Evolutionary conservation across 176 grass and related monocot species (phyloP).

Genomic region (Microstegium vimineum): DNA sequence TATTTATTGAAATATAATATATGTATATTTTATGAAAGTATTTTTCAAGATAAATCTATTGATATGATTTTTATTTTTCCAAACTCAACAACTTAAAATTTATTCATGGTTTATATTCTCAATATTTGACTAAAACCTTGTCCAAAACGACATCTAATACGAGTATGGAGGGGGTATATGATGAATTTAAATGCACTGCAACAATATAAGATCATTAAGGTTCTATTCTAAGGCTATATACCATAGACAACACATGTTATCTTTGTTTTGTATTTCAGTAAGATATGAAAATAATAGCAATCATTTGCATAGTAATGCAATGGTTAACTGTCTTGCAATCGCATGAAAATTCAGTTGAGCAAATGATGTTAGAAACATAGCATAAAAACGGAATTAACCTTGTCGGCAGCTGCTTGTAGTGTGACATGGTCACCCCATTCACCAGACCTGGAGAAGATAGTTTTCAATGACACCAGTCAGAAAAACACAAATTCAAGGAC

Average conservation of each 20-base stretch:
- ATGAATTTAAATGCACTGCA: background rate
- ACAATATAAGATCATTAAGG: background rate
- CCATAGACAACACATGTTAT: background rate
- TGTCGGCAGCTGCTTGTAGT: constrained; percentile 91
- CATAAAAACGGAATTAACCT: constrained; percentile 39
- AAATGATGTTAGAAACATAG: constrained; percentile 7
- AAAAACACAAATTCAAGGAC: background rate
- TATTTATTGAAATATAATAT: too few relatives aligned
- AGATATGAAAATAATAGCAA: background rate
- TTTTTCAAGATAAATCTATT: too few relatives aligned
- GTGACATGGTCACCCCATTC: constrained; percentile 99
- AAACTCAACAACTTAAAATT: too few relatives aligned
- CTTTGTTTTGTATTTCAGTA: background rate
- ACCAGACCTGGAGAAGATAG: constrained; percentile 51
- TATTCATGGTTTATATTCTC: too few relatives aligned
- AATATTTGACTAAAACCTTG: too few relatives aligned
- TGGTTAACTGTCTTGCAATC: background rate
- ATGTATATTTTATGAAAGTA: too few relatives aligned
- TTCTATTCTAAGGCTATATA: background rate
- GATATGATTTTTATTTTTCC: too few relatives aligned
- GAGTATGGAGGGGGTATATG: too few relatives aligned
- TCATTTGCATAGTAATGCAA: background rate
- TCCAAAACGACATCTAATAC: too few relatives aligned
- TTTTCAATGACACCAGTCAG: background rate
- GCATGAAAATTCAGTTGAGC: background rate